Percentiles rank a stretch among this genome's conserved stretches.
phyloP scores from a whole-genome alignment of 1,284 basidiomycete genomes.

The Ustilago nuda region DNA sequence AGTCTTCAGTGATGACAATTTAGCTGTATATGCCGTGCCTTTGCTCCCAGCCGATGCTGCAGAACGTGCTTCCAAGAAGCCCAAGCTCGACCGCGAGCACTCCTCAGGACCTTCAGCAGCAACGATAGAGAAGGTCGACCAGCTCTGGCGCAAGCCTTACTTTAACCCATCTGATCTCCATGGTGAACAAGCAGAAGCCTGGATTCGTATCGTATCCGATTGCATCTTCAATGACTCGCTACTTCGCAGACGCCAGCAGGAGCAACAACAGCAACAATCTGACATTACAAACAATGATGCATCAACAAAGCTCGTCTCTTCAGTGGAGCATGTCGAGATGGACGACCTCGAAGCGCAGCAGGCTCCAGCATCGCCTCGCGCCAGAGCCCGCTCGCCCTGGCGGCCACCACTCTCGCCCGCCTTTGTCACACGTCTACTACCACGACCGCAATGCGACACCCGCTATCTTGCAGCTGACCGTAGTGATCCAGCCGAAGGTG shows the following conservation, averaged over 20 bases:
- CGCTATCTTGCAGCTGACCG: constrained; percentile 22
- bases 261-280: not conserved
- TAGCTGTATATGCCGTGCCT: constrained; percentile 77
- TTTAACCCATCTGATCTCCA: constrained; percentile 49
- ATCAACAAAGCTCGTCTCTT: constrained; percentile 7
- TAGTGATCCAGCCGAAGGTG: constrained; percentile 22
- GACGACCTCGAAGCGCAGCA: constrained; percentile 11
- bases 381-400: constrained; percentile 16
- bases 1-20: constrained; percentile 76
- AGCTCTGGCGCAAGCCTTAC: constrained; percentile 34
- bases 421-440: constrained; percentile 32
- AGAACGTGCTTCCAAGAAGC: constrained; percentile 27
- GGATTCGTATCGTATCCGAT: constrained; percentile 56
- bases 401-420: constrained; percentile 40
- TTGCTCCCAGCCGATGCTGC: constrained; percentile 69
- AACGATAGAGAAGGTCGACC: constrained; percentile 25
- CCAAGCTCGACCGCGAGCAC: constrained; percentile 14
- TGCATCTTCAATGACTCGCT: constrained; percentile 66
- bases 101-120: constrained; percentile 4
- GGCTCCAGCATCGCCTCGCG: not conserved
- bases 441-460: constrained; percentile 17
- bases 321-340: constrained; percentile 28
- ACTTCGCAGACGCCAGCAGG: constrained; percentile 36
- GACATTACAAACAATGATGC: not conserved
- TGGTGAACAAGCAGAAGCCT: constrained; percentile 46